Base-by-base conservation (phyloP, 23 red algal species). In the Pyropia yezoensis region DNA sequence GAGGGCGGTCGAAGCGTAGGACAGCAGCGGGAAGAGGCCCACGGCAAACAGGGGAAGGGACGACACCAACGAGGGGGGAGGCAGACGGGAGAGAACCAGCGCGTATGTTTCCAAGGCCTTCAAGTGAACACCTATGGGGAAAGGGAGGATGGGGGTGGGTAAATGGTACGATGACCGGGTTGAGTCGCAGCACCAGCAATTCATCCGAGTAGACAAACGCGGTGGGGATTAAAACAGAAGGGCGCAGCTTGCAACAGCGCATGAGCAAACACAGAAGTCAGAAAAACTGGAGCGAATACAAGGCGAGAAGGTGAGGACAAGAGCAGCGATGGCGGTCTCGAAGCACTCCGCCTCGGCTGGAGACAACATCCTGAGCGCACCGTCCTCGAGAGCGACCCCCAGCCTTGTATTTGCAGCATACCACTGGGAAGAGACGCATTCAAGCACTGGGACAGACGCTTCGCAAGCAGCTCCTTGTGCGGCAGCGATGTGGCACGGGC, bases 71-170 rank as follows among this genome's bases (percentile, higher is more conserved):
- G 63, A 54, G 24, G 66, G 49, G 8, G 73, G 67, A n/a, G 82
- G 82, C 52, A 95, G 82, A 19, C 90, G 82, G 21, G 55, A 67
- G 64, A 95, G 87, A 50, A 95, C 82, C 14, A 81, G 63, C 16
- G 77, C 71, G 45, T 95, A 95, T 11, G 82, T 80, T 33, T 95
- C 90, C 21, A 95, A 65, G 15, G 90, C 90, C 70, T 95, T 95
- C 30, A 95, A 70, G 33, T 95, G 90, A 1, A 95, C 74, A 11
- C 90, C 90, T 28, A 78, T 75, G 23, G 47, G 63, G 24, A 8
- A 29, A 61, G 6, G 29, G 24, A 29, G 12, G 39, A 13, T 47
- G 39, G 6, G 9, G 39, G 11, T 47, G 39, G 30, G 6, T 3
- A 33, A 33, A 33, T 6, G 6, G 7, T 7, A 47, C 39, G 9